Conservation (phyloP, 164 flowering plant genomes). For the Akebia trifoliata region DNA sequence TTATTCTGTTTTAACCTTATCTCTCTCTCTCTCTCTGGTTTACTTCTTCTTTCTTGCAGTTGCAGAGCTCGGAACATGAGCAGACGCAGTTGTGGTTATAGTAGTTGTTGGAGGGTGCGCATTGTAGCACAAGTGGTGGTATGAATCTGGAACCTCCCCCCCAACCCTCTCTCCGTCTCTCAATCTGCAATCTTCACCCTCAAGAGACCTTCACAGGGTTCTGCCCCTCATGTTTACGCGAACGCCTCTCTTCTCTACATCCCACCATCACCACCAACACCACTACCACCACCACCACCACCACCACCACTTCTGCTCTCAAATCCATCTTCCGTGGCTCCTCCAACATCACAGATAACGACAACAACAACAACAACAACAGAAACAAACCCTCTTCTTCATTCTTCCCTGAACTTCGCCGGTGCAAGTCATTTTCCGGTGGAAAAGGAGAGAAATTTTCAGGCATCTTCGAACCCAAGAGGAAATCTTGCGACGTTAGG, state of each 20-base stretch:
- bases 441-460: conserved; percentile 53
- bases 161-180: conserved; percentile 27
- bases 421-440: conserved; percentile 70
- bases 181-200: conserved; percentile 66
- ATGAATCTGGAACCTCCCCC: conserved; percentile 27
- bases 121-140: conserved; percentile 9
- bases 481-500: conserved; percentile 84
- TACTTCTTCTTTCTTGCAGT: not conserved
- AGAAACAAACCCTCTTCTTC: conserved; percentile 9
- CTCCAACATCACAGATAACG: not conserved
- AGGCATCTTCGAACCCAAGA: conserved; percentile 64
- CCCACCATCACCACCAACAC: conserved; percentile 11
- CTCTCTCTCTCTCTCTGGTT: conserved; percentile 10
- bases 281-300: conserved; percentile 4
- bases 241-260: conserved; percentile 67
- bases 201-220: conserved; percentile 63
- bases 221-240: conserved; percentile 83
- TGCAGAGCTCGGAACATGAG: conserved; percentile 13
- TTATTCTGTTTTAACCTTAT: no score
- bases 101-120: conserved; percentile 7
- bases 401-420: conserved; percentile 65
- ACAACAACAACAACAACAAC: not conserved
- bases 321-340: conserved; percentile 15
- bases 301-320: conserved; percentile 7
- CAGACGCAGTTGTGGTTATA: not conserved